These are phyloP conservation scores for Entonaema liquescens DNA, from an alignment of 495 filamentous ascomycete species.

Conservation along the genomic window DNA sequence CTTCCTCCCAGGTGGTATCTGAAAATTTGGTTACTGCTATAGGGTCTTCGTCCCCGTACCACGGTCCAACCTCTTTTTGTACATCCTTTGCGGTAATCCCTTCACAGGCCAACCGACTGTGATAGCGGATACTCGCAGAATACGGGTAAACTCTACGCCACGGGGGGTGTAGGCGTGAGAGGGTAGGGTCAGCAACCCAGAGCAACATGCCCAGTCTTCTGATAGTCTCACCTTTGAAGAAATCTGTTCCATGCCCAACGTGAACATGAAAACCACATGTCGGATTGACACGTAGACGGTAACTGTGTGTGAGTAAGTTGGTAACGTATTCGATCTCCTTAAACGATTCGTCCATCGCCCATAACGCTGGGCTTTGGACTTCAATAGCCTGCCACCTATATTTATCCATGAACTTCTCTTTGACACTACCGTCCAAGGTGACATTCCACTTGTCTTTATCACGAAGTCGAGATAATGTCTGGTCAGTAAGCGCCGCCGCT, in stretches of 20 bases:
- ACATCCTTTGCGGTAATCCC: neutral
- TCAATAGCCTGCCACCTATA: slow-evolving; percentile 35
- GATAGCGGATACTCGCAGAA: slow-evolving; percentile 20
- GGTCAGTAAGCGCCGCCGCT: neutral
- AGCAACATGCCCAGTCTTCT: slow-evolving; percentile 49
- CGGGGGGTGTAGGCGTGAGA: slow-evolving; percentile 49
- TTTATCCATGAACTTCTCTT: slow-evolving; percentile 1
- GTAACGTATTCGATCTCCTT: slow-evolving; percentile 32
- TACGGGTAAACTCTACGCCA: slow-evolving; percentile 23
- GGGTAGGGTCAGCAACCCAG: slow-evolving; percentile 50
- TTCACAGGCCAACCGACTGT: slow-evolving; percentile 20
- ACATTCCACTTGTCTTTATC: slow-evolving; percentile 29
- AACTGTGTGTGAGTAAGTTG: slow-evolving; percentile 39
- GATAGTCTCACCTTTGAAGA: slow-evolving; percentile 39
- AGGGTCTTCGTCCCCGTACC: neutral
- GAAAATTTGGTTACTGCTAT: slow-evolving; percentile 14
- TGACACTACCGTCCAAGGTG: neutral
- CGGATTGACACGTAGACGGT: slow-evolving; percentile 45
- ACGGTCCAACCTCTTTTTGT: neutral
- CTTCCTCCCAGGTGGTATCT: slow-evolving; percentile 13
- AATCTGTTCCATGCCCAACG: slow-evolving; percentile 44
- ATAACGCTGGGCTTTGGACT: slow-evolving; percentile 37
- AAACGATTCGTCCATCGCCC: slow-evolving; percentile 20
- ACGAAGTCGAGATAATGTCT: neutral
- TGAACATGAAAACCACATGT: slow-evolving; percentile 52